Evolutionary conservation across 441 rosid species (phyloP).

Genomic region (Isatis lusitanica): DNA sequence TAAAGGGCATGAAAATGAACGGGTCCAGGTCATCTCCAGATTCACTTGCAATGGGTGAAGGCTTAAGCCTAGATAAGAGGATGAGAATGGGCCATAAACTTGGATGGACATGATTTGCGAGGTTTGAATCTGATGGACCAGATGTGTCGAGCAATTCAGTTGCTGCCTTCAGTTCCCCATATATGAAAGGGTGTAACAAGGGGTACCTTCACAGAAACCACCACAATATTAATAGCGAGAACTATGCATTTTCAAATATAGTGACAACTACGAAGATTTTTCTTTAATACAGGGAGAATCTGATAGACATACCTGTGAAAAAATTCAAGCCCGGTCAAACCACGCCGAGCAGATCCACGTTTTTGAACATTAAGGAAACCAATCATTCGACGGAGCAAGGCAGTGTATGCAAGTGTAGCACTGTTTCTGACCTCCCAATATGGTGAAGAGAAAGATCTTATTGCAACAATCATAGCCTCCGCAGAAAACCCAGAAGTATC

Average conservation of each 20-base stretch:
- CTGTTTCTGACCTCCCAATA: slow-evolving; percentile 98
- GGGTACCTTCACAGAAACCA: slow-evolving; percentile 70
- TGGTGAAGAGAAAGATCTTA: slow-evolving; percentile 88
- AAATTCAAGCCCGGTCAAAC: slow-evolving; percentile 91
- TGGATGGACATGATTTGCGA: slow-evolving; percentile 79
- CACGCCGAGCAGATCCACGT: slow-evolving; percentile 84
- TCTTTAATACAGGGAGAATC: neutral
- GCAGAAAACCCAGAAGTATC: slow-evolving; percentile 97
- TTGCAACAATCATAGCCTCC: slow-evolving; percentile 79
- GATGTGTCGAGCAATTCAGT: slow-evolving; percentile 62
- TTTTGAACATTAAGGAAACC: slow-evolving; percentile 93
- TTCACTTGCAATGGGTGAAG: slow-evolving; percentile 88
- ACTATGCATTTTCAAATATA: slow-evolving; percentile 15
- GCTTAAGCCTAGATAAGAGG: slow-evolving; percentile 94
- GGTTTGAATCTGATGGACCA: slow-evolving; percentile 60
- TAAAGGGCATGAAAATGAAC: slow-evolving; percentile 87
- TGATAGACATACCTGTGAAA: slow-evolving; percentile 72
- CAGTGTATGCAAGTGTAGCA: slow-evolving; percentile 92
- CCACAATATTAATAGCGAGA: neutral
- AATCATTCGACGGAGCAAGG: slow-evolving; percentile 85
- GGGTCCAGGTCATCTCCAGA: slow-evolving; percentile 92
- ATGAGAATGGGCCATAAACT: slow-evolving; percentile 95
- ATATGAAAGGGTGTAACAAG: slow-evolving; percentile 76
- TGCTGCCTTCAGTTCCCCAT: slow-evolving; percentile 75
- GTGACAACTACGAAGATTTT: neutral